These are phyloP conservation scores for Rhizopus stolonifer DNA, from an alignment of 371 early-diverging fungal genomes.

Conservation along the genomic window DNA sequence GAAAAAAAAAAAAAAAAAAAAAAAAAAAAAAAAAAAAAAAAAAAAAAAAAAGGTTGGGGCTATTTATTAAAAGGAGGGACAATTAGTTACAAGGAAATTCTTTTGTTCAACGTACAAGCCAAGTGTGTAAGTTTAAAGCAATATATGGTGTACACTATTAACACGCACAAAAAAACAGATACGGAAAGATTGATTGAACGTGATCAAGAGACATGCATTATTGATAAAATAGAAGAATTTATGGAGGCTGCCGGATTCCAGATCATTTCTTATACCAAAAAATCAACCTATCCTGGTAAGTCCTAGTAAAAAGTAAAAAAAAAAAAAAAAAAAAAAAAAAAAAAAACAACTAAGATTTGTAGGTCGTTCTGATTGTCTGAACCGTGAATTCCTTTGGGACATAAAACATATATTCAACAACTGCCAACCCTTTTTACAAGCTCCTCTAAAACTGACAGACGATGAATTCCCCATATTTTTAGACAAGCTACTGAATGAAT, in stretches of 20 bases:
- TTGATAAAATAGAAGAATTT: constrained; percentile 31
- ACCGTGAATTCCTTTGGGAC: constrained; percentile 24
- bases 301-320: neutral
- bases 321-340: neutral
- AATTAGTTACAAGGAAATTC: constrained; percentile 29
- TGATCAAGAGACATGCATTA: constrained; percentile 51
- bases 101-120: constrained; percentile 31
- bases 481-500: constrained; percentile 7
- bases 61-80: neutral
- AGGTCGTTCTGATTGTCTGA: constrained; percentile 22
- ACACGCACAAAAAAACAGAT: constrained; percentile 15
- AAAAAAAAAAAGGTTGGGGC: neutral
- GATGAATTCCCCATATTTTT: constrained; percentile 21
- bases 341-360: neutral
- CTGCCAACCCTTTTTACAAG: constrained; percentile 14
- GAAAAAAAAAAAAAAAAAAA: too few species aligned
- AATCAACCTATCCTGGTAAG: constrained; percentile 16
- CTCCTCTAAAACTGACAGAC: constrained; percentile 2
- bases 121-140: constrained; percentile 23
- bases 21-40: neutral
- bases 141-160: neutral
- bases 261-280: constrained; percentile 21
- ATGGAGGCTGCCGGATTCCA: constrained; percentile 35
- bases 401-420: constrained; percentile 18
- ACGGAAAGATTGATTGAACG: constrained; percentile 31